Conservation (phyloP, 768 basidiomycete species). For the Nidularia sp. region DNA sequence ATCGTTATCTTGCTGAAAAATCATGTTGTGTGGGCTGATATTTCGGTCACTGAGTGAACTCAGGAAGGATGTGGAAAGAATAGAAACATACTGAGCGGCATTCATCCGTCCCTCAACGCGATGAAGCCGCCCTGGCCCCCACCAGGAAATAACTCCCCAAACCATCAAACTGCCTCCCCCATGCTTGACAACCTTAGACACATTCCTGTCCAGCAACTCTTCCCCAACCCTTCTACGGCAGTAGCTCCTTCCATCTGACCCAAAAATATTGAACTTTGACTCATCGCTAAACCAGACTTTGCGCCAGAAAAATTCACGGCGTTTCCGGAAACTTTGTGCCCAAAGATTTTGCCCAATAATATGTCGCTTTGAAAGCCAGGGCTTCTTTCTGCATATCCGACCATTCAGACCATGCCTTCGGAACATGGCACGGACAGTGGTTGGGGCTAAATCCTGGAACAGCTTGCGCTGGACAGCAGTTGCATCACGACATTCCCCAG, state of each 20-base stretch:
- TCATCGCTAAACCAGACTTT: conserved; percentile 22
- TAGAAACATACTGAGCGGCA: conserved; percentile 10
- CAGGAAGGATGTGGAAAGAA: conserved; percentile 16
- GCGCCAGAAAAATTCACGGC: conserved; percentile 16
- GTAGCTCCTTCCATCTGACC: conserved; percentile 22
- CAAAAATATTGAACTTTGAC: conserved; percentile 23
- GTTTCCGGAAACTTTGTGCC: conserved; percentile 3
- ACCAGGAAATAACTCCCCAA: conserved; percentile 21
- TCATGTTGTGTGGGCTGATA: conserved; percentile 5
- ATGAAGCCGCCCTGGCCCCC: conserved; percentile 16
- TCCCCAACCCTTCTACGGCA: conserved; percentile 13
- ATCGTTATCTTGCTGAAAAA: conserved; percentile 33
- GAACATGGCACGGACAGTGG: conserved; percentile 3
- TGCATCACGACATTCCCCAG: not conserved
- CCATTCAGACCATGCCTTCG: conserved; percentile 5
- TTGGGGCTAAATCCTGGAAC: not conserved
- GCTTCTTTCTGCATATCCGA: conserved; percentile 3
- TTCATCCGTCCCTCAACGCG: conserved; percentile 22
- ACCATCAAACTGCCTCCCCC: conserved; percentile 24
- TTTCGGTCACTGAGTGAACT: conserved; percentile 13
- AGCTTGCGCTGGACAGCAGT: conserved; percentile 4
- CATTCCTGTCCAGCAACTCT: conserved; percentile 7
- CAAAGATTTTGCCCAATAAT: not conserved
- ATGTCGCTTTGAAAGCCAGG: conserved; percentile 1
- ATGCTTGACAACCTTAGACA: conserved; percentile 18